Evolutionary conservation across 192 early-diverging fungal genomes (phyloP).

Genomic region (Backusella psychrophila): DNA sequence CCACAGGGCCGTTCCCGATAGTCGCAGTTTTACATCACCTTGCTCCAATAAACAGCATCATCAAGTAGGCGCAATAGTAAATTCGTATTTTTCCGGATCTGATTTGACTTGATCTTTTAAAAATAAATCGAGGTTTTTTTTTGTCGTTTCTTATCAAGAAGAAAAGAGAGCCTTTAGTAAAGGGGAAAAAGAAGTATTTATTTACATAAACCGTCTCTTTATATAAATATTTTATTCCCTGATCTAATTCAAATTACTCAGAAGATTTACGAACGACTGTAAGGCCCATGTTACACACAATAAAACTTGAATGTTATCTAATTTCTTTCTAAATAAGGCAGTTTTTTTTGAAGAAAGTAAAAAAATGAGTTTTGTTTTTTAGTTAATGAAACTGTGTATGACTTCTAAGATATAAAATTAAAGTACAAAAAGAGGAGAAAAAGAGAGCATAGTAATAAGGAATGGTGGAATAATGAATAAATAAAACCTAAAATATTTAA

Average conservation of each 20-base stretch:
- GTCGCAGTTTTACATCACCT: neutral
- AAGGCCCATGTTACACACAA: neutral
- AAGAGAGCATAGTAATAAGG: slow-evolving; percentile 2
- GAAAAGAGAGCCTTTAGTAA: neutral
- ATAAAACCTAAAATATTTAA: slow-evolving; percentile 9
- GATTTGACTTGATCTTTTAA: neutral
- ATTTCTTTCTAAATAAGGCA: neutral
- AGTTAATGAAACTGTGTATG: slow-evolving; percentile 1
- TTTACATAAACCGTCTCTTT: neutral
- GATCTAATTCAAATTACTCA: neutral
- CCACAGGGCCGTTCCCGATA: neutral
- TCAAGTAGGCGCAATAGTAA: neutral
- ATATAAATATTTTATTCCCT: neutral
- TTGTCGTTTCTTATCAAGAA: too few species aligned
- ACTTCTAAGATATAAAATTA: slow-evolving; percentile 1
- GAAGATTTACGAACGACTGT: neutral
- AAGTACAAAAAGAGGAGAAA: neutral
- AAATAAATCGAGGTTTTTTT: neutral
- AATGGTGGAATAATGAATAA: slow-evolving; percentile 6
- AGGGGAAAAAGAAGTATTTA: neutral
- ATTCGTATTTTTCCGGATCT: slow-evolving; percentile 2
- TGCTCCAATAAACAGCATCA: neutral
- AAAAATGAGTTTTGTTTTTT: neutral
- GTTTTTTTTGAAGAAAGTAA: neutral
- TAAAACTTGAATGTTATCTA: neutral